These are phyloP conservation scores for Croton setiger DNA, from an alignment of 441 rosid genomes.

Conservation along the genomic window DNA sequence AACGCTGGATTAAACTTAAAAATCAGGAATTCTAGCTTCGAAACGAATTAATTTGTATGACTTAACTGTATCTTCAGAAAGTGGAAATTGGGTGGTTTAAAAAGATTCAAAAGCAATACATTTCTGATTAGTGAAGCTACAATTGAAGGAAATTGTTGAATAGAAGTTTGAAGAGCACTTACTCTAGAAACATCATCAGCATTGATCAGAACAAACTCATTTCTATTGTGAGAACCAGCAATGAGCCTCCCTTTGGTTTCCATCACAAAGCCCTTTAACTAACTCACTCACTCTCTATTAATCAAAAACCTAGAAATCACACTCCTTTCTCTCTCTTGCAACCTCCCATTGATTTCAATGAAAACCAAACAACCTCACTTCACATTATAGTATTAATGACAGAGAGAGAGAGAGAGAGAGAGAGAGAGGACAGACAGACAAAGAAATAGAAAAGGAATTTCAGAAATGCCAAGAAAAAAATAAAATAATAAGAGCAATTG, in stretches of 20 bases:
- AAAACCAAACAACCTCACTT: conserved; percentile 20
- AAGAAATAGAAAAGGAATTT: conserved; percentile 13
- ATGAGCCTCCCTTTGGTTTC: conserved; percentile 78
- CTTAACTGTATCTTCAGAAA: neutral
- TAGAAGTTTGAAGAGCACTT: conserved; percentile 21
- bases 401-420: conserved; percentile 9
- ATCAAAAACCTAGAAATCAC: neutral
- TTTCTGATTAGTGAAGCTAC: conserved; percentile 5
- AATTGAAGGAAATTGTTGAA: conserved; percentile 10
- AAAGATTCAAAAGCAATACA: conserved; percentile 6
- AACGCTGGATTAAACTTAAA: neutral
- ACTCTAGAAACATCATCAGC: conserved; percentile 85
- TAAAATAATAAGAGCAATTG: conserved; percentile 11
- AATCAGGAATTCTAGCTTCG: neutral
- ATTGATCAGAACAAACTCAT: conserved; percentile 92
- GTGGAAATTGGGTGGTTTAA: neutral
- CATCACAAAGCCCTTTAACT: conserved; percentile 33
- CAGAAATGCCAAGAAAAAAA: conserved; percentile 1
- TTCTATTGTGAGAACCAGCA: conserved; percentile 97
- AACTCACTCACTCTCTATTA: conserved; percentile 11
- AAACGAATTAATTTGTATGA: neutral
- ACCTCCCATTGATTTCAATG: conserved; percentile 18
- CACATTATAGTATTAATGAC: conserved; percentile 15
- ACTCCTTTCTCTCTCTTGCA: conserved; percentile 5
- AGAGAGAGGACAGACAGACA: no score